Evolutionary conservation across 129 eudicot genomes (phyloP), one percentile per base, ranked within the genome.

Genomic region (Dittrichia graveolens): DNA sequence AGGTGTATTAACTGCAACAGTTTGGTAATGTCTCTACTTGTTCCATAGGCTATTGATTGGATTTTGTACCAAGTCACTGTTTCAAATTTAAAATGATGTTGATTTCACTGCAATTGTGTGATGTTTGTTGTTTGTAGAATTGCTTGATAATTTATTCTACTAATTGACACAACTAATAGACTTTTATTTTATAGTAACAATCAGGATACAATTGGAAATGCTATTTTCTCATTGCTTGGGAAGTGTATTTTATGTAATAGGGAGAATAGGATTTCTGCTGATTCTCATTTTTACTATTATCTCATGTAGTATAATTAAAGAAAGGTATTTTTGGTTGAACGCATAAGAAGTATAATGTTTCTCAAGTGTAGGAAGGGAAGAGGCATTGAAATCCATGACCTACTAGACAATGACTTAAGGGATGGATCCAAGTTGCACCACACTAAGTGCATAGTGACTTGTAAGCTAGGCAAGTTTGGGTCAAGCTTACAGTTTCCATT

Each of bases 1-100:
- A 76, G 89, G 80, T 90, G 96, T 79, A 90, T 90, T 12, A 90
- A 90, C 80, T 90, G 96, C 75, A 85, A 87, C 73, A 85, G 87
- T 37, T 78, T 90, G 96, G 96, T 90, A 90, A 55, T 59, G 86
- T 52, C 57, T 55, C n/a, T 55, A 16, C 52, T 50, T 35, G 43
- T 6, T 67, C 70, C 16, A 6, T 48, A 39, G 76, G 31, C 14
- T 40, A 8, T 61, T 9, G 49, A 5, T 13, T 55, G 41, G 6
- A 48, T 6, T 55, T 70, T 55, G 55, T 50, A 31, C 56, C 11
- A 13, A 11, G 14, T 45, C 41, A 24, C 54, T 49, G 49, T 57
- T 31, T 59, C 9, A 34, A 65, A 15, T 10, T 34, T 24, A 8
- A 18, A 61, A 34, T 38, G 46, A 61, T 60, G 18, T 24, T 52